These are phyloP conservation scores for Euclidium syriacum DNA, from an alignment of 345 rosid genomes.

Conservation along the genomic window DNA sequence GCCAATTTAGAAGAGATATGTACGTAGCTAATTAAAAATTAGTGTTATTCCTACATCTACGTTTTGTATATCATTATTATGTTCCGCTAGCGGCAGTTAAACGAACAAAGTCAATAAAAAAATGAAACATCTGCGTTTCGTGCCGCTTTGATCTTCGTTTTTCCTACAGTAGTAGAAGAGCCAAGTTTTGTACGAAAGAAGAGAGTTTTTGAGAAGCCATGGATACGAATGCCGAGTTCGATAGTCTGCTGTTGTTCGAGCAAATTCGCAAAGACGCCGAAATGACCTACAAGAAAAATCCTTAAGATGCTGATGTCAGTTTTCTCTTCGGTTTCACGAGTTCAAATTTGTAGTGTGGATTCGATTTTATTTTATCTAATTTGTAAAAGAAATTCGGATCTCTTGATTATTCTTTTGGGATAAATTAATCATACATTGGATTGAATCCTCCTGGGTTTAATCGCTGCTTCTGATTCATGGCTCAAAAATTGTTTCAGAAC, in stretches of 20 bases:
- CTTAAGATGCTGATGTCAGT: conserved; percentile 74
- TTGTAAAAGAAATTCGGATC: too few relatives aligned
- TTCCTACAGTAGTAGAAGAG: not conserved
- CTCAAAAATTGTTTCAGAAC: conserved; percentile 39
- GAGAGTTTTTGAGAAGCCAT: conserved; percentile 32
- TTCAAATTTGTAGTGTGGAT: conserved; percentile 3
- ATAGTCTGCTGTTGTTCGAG: conserved; percentile 65
- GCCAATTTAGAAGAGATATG: not conserved
- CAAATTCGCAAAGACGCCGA: conserved; percentile 75
- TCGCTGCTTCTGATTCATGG: not conserved
- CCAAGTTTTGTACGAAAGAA: conserved; percentile 8
- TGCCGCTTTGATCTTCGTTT: not conserved
- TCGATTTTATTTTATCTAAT: not conserved
- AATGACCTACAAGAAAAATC: conserved; percentile 50
- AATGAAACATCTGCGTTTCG: not conserved
- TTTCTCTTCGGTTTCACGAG: not conserved
- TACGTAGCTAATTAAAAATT: not conserved
- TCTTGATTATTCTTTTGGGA: not conserved
- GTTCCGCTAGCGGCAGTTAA: too few relatives aligned
- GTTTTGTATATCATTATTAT: too few relatives aligned
- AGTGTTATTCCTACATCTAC: too few relatives aligned
- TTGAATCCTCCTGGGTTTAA: not conserved
- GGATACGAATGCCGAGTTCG: conserved; percentile 67
- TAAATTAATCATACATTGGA: not conserved
- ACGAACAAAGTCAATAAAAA: too few relatives aligned